phyloP scores from a whole-genome alignment of 129 eudicot genomes.

The Pulicaria dysenterica region DNA sequence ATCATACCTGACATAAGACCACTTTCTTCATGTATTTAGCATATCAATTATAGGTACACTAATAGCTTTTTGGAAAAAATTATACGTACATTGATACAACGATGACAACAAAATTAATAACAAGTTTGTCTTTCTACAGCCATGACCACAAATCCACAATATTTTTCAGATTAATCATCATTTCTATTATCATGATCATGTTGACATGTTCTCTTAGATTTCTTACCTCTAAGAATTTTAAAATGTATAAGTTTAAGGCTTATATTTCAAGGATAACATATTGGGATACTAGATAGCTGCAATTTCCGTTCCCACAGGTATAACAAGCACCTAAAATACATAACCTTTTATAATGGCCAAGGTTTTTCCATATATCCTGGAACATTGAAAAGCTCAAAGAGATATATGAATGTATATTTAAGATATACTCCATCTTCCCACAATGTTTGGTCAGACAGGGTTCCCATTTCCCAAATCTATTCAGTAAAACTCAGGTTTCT shows the following conservation, averaged over 20 bases:
- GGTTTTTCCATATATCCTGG: background rate
- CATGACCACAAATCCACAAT: conserved; percentile 14
- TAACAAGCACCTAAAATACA: conserved; percentile 5
- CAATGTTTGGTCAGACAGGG: too few relatives aligned
- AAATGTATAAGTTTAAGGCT: background rate
- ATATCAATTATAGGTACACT: background rate
- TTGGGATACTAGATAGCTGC: background rate
- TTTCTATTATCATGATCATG: background rate
- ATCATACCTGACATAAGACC: conserved; percentile 72
- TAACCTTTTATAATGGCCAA: background rate
- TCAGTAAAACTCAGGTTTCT: too few relatives aligned
- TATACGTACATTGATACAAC: background rate
- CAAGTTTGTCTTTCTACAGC: background rate
- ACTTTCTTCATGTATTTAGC: conserved; percentile 11
- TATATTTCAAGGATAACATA: background rate
- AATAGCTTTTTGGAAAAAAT: too few relatives aligned
- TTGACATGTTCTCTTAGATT: background rate
- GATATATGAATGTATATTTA: background rate
- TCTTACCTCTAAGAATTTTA: background rate
- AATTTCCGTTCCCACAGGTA: background rate
- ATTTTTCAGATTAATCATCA: conserved; percentile 20
- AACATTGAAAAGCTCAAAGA: background rate
- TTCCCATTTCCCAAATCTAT: too few relatives aligned
- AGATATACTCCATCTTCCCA: too few relatives aligned
- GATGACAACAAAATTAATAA: conserved; percentile 3